Percentiles rank a stretch among this genome's conserved stretches.
Evolutionary conservation across 2,329 filamentous ascomycete genomes (phyloP).

Genomic region (Rhynchosporium graminicola): DNA sequence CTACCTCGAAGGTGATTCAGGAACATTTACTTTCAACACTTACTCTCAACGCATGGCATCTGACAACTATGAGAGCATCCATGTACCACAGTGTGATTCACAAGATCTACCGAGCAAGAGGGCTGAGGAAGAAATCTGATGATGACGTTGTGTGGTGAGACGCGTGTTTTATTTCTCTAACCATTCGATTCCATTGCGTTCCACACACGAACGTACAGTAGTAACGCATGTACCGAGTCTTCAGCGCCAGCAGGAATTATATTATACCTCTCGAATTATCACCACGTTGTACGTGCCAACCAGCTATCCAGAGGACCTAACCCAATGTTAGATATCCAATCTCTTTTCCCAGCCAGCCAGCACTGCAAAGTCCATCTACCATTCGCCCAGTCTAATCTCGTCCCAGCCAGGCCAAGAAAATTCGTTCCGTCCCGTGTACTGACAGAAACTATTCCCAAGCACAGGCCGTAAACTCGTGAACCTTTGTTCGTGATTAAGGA

Average conservation of each 20-base stretch:
- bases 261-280: conserved; percentile 8
- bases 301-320: neutral
- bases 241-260: neutral
- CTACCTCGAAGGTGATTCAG: no score
- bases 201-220: neutral
- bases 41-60: no score
- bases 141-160: neutral
- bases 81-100: neutral
- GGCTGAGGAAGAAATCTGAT: neutral
- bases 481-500: conserved; percentile 29
- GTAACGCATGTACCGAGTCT: conserved; percentile 5
- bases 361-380: neutral
- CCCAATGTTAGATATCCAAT: conserved; percentile 1
- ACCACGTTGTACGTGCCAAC: neutral
- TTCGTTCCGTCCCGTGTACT: conserved; percentile 7
- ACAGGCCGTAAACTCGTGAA: conserved; percentile 16
- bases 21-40: no score
- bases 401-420: conserved; percentile 3
- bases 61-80: no score
- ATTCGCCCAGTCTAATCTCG: conserved; percentile 9
- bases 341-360: neutral
- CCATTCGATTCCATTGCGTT: neutral
- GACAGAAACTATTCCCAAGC: conserved; percentile 4
- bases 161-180: conserved; percentile 9
- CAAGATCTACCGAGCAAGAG: neutral